These are phyloP conservation scores for Epichloe scottii DNA, from an alignment of 2,329 filamentous ascomycete species.

Conservation along the genomic window DNA sequence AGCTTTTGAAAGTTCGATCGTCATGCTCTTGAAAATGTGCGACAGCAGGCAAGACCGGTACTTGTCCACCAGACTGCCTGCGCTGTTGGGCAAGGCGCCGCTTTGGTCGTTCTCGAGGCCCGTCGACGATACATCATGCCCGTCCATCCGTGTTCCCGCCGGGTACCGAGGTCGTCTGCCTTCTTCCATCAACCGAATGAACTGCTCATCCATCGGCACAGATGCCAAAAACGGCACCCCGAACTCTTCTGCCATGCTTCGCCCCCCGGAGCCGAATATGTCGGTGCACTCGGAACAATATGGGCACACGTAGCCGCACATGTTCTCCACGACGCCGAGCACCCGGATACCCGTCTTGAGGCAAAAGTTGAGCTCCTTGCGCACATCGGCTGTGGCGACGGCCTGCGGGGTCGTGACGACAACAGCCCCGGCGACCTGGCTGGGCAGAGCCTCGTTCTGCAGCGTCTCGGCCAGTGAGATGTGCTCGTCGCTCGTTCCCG, in stretches of 20 bases:
- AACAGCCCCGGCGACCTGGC: slow-evolving; percentile 73
- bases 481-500: slow-evolving; percentile 92
- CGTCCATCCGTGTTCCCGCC: slow-evolving; percentile 49
- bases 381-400: slow-evolving; percentile 83
- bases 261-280: slow-evolving; percentile 86
- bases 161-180: slow-evolving; percentile 53
- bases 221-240: slow-evolving; percentile 71
- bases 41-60: slow-evolving; percentile 60
- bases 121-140: slow-evolving; percentile 33
- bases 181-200: slow-evolving; percentile 77
- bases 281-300: slow-evolving; percentile 79
- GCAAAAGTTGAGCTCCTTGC: slow-evolving; percentile 92
- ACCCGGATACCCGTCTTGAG: slow-evolving; percentile 67
- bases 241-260: slow-evolving; percentile 81
- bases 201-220: slow-evolving; percentile 87
- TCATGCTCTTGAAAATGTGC: slow-evolving; percentile 55
- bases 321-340: slow-evolving; percentile 90
- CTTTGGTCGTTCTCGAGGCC: slow-evolving; percentile 12
- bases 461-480: slow-evolving; percentile 88
- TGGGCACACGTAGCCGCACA: slow-evolving; percentile 82
- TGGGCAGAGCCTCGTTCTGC: slow-evolving; percentile 46
- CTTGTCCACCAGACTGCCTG: slow-evolving; percentile 49
- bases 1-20: slow-evolving; percentile 18
- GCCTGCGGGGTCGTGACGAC: slow-evolving; percentile 95
- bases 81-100: slow-evolving; percentile 9